Evolutionary conservation across 2,329 filamentous ascomycete species (phyloP), one percentile per base, ranked within the genome.

Genomic region (Penicillium janthinellum): DNA sequence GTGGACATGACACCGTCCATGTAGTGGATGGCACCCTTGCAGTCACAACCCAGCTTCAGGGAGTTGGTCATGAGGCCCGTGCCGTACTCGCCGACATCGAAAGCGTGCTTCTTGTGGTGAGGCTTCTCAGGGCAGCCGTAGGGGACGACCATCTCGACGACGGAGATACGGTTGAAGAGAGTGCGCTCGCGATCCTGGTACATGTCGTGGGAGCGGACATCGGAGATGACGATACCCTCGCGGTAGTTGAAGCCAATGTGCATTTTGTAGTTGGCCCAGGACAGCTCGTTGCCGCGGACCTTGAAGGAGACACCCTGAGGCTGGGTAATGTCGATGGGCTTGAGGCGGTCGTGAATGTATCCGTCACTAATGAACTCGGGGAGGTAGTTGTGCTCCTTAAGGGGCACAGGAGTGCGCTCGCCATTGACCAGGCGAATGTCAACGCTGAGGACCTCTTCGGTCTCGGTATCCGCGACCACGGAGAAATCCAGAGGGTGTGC

Each of bases 211-310:
- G 67, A 57, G 39, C 70, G 67, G 5, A 72, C 62, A 28, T 86
- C 79, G 58, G 84, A 84, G 15, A 86, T 71, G 6, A 86, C 83
- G 73, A 84, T 83, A 47, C 84, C 84, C 67, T 86, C 80, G 10
- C 80, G 75, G 61, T 78, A 77, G 70, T 82, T 82, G 74, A 82
- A 82, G 31, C 79, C 79, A 37, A 82, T 66, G 54, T 77, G 75
- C 74, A 77, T 76, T 50, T 70, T 71, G 58, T 57, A 67, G 49
- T 68, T 69, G 49, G 70, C 70, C 70, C 70, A 72, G 11, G 64
- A 64, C 14, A 72, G 55, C 58, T 71, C 70, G n/a, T 71, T 71
- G 15, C 69, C 68, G 25, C 70, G 68, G 55, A 72, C 61, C 52
- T 64, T 66, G 65, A 72, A 72, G 7, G 70, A 72, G 2, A 71